A percentile compares a stretch with the other conserved stretches of the same genome.
phyloP scores from a whole-genome alignment of 352 stramenopile genomes.

The Phytophthora chlamydospora region DNA sequence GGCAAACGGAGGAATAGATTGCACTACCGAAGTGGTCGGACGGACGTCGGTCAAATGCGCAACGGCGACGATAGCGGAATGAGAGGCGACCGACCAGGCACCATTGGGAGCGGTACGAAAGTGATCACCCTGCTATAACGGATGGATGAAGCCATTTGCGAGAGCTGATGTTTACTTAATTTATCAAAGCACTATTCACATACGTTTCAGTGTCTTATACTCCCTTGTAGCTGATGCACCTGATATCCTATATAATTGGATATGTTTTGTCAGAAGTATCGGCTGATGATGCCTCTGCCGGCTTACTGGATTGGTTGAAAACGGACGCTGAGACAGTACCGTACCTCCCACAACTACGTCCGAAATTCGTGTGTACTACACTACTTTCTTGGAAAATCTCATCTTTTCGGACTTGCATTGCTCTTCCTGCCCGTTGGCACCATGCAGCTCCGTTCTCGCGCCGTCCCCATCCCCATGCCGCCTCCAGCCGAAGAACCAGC shows the following conservation, averaged over 20 bases:
- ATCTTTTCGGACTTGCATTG: neutral
- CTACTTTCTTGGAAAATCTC: constrained; percentile 10
- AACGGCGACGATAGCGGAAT: constrained; percentile 19
- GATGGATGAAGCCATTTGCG: neutral
- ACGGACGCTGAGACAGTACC: constrained; percentile 2
- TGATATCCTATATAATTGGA: neutral
- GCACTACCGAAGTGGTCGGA: too few relatives aligned
- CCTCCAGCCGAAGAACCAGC: neutral
- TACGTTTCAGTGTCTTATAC: too few relatives aligned
- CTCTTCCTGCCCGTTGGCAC: neutral
- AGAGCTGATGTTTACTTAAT: too few relatives aligned
- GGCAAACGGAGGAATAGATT: too few relatives aligned
- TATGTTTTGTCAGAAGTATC: neutral
- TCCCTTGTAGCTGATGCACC: neutral
- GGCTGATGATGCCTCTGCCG: constrained; percentile 20
- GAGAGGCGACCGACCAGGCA: constrained; percentile 18
- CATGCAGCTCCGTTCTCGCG: constrained; percentile 31
- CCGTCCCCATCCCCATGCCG: neutral
- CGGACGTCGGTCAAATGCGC: neutral
- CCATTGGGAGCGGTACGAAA: neutral
- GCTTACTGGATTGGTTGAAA: constrained; percentile 1
- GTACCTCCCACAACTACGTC: neutral
- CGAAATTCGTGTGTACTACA: constrained; percentile 10
- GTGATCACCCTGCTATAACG: neutral
- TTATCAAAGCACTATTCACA: too few relatives aligned